Percentiles rank a stretch among this genome's conserved stretches.
These are phyloP conservation scores for Triticum aestivum DNA, from an alignment of 176 grass and related monocot species.

Conservation along the genomic window IWGSC_CS_RefSeq_v2.1 NC_057804.1:36365103-36365602, in stretches of 20 bases:
- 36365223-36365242: background rate
- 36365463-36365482: background rate
- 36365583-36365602: too few relatives aligned
- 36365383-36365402: too few relatives aligned
- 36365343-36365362: background rate
- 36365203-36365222: background rate
- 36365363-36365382: background rate
- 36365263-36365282: background rate
- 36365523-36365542: too few relatives aligned
- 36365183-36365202: background rate
- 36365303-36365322: background rate
- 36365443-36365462: background rate
- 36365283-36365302: background rate
- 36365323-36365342: background rate
- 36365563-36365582: too few relatives aligned
- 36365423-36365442: background rate
- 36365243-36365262: background rate
- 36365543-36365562: background rate
- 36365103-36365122: slow-evolving; percentile 27
- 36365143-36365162: background rate
- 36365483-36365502: background rate
- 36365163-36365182: background rate
- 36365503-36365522: background rate
- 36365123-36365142: slow-evolving; percentile 14
- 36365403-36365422: too few relatives aligned